Conservation (phyloP, 140 eudicot genomes). For the Cichorium intybus region DNA sequence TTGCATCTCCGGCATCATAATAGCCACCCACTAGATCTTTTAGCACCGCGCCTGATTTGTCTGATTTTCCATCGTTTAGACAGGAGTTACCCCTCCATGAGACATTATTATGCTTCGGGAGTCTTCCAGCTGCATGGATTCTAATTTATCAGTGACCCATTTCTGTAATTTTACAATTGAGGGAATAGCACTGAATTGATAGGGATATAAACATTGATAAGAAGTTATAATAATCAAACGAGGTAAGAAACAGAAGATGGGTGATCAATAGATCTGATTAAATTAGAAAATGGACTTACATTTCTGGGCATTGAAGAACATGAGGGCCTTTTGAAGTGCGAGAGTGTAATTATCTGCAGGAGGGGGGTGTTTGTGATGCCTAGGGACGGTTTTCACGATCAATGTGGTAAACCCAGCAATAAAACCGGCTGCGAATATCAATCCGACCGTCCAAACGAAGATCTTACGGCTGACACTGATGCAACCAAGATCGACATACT, state of each 20-base stretch:
- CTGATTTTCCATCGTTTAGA: conserved; percentile 74
- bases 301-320: conserved; percentile 86
- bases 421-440: conserved; percentile 62
- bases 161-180: not conserved
- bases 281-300: conserved; percentile 41
- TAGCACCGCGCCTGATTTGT: conserved; percentile 35
- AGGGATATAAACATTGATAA: not conserved
- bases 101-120: conserved; percentile 86
- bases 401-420: conserved; percentile 59
- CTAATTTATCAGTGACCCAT: not conserved
- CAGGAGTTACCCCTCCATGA: conserved; percentile 96
- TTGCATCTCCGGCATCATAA: conserved; percentile 96
- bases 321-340: conserved; percentile 73
- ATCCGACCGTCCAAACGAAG: conserved; percentile 75
- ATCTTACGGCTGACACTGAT: conserved; percentile 77
- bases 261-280: not conserved
- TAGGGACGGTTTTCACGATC: conserved; percentile 64
- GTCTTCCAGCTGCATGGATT: conserved; percentile 66
- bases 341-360: conserved; percentile 77
- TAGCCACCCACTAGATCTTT: conserved; percentile 87
- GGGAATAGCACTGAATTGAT: not conserved
- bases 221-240: not conserved
- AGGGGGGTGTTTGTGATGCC: conserved; percentile 51
- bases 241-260: not conserved
- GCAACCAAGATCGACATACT: conserved; percentile 90